Conservation (phyloP, 148 eudicot species). For the Suaeda aralocaspica region DNA sequence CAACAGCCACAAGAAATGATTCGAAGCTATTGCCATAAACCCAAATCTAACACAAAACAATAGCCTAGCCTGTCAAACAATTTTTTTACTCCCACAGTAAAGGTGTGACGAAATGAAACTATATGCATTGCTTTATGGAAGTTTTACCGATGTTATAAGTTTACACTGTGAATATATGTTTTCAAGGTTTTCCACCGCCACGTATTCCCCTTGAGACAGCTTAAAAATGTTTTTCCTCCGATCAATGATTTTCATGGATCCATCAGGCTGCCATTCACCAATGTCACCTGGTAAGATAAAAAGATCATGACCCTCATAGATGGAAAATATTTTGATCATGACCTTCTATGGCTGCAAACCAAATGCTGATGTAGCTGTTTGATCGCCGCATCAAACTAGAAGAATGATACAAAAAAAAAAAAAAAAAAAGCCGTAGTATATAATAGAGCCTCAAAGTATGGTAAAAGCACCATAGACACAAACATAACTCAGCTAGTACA, state of each 20-base stretch:
- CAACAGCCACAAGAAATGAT: slow-evolving; percentile 90
- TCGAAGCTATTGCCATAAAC: slow-evolving; percentile 93
- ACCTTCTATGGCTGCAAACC: not conserved
- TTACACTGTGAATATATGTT: slow-evolving; percentile 72
- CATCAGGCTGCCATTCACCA: slow-evolving; percentile 94
- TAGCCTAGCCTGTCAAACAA: slow-evolving; percentile 1
- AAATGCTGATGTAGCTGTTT: not conserved
- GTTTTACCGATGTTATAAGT: slow-evolving; percentile 65
- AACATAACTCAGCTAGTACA: not conserved
- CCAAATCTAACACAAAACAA: slow-evolving; percentile 59
- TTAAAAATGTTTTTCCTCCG: slow-evolving; percentile 95
- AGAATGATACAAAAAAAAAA: too few relatives aligned
- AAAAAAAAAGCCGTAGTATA: not conserved
- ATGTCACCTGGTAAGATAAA: slow-evolving; percentile 59
- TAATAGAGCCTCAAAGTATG: not conserved
- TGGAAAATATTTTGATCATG: not conserved
- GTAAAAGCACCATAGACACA: not conserved
- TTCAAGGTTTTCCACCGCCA: slow-evolving; percentile 89
- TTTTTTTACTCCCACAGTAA: not conserved
- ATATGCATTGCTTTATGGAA: not conserved
- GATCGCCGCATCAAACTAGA: not conserved
- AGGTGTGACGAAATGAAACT: slow-evolving; percentile 1
- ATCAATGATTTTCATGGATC: slow-evolving; percentile 88
- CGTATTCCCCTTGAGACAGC: slow-evolving; percentile 96
- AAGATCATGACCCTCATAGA: not conserved